A percentile compares a stretch with the other conserved stretches of the same genome.
Evolutionary conservation across 2,329 filamentous ascomycete genomes (phyloP).

Genomic region (Monilinia laxa): DNA sequence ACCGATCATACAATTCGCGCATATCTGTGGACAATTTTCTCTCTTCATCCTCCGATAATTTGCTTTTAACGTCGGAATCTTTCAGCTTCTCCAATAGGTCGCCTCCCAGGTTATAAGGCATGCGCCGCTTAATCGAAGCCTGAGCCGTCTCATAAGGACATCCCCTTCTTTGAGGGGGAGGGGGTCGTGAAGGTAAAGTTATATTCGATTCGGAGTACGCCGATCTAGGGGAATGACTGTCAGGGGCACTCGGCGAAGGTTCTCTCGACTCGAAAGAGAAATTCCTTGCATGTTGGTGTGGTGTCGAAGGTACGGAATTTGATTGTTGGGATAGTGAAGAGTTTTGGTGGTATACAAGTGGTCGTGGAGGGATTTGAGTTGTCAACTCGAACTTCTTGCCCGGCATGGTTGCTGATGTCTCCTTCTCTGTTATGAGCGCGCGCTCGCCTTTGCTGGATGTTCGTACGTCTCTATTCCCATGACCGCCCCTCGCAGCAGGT

Average conservation of each 20-base stretch:
- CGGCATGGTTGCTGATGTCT: conserved; percentile 42
- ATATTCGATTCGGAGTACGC: conserved; percentile 87
- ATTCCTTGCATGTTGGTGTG: conserved; percentile 82
- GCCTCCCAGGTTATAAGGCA: conserved; percentile 87
- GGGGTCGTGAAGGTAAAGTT: conserved; percentile 65
- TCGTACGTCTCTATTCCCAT: conserved; percentile 62
- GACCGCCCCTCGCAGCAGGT: conserved; percentile 51
- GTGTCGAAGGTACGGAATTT: conserved; percentile 89
- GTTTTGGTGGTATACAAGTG: conserved; percentile 47
- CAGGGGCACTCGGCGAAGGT: conserved; percentile 75
- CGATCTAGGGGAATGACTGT: conserved; percentile 83
- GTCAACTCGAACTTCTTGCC: conserved; percentile 39
- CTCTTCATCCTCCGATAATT: conserved; percentile 71
- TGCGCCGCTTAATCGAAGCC: conserved; percentile 76
- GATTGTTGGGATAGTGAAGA: conserved; percentile 64
- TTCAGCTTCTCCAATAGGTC: conserved; percentile 73
- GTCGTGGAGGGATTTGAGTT: conserved; percentile 36
- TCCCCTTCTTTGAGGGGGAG: conserved; percentile 57
- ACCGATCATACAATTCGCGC: conserved; percentile 76
- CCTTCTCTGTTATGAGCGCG: conserved; percentile 60
- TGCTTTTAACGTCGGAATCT: conserved; percentile 69
- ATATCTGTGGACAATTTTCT: conserved; percentile 77
- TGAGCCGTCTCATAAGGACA: conserved; percentile 90
- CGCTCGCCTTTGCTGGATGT: conserved; percentile 60
- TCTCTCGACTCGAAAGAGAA: conserved; percentile 76